Base-by-base conservation (phyloP, 2,329 filamentous ascomycete genomes). In the Fusarium veterinarium region DNA sequence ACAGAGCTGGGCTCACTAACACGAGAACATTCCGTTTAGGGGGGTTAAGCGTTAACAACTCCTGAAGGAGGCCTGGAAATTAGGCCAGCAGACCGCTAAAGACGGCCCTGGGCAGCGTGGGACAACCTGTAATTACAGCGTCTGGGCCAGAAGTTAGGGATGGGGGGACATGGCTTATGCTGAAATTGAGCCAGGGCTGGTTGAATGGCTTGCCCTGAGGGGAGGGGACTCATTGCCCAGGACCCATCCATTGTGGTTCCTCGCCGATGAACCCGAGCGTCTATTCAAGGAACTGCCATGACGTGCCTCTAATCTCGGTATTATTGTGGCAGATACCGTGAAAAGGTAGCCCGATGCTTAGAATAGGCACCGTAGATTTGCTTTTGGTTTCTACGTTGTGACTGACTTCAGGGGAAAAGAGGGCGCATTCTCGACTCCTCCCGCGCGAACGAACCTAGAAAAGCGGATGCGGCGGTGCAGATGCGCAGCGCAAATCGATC, bases 1-100 rank as follows among this genome's bases (percentile, higher is more conserved):
- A 77, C 75, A 70, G 70, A 69, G 40, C 63, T 75, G 76, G 75
- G 56, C 68, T 76, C 75, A 77, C 75, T 77, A 77, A 77, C 73
- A 77, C 61, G 58, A 71, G 62, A 63, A 63, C 53, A 64, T 64
- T 59, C 55, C 57, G 49, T 52, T 60, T 60, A 67, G 58, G 71
- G 51, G 44, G 38, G 44, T 37, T 19, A 35, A 72, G 63, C 64
- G 63, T 72, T 61, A 61, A 55, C 37, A 41, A 46, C 55, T 56
- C 67, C 55, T 64, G 55, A 41, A 38, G 48, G 31, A 33, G 69
- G 57, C 69, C 69, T 70, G 49, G 30, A 46, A 35, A 62, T 25
- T 25, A 64, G 58, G 67, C 23, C 37, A 38, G 30, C 28, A 48
- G 67, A 65, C 59, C 60, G 46, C 59, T 64, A 35, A 17, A 48